Base-by-base conservation (phyloP, 805 yeast genomes). In the Lachancea nothofagi region DNA sequence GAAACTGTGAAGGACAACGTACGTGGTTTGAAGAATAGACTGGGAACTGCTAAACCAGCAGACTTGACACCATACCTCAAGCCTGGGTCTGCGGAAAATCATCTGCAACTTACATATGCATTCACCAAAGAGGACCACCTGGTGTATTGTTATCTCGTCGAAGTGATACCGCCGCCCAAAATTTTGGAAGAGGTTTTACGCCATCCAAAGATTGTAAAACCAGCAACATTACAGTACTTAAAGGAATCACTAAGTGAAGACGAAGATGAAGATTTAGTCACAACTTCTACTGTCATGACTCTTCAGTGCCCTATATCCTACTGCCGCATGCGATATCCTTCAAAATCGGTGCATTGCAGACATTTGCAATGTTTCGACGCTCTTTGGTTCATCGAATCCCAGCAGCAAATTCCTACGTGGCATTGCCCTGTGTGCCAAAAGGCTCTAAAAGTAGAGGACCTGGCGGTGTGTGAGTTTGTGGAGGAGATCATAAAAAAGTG, bases 311-410 rank as follows among this genome's bases (percentile, higher is more conserved):
- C 96, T 0, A 67, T 89, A 5, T 76, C 93, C 2, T 80, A 75
- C 53, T 69, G 76, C 7, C 71, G 84, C 41, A 81, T 93, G 72
- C 65, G 68, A 40, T 60, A 72, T 38, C 97, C 98, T 0, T 75
- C 78, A 1, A 75, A 86, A 48, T 77, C 95, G 1, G 62, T 70
- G 1, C 66, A 62, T 33, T 93, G 98, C 62, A 65, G 72, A 25
- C 98, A 93, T 61, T 64, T 87, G 12, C 90, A 84, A 52, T 89
- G 97, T 56, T 86, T 89, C 58, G 98, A 93, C 61, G 89, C 85
- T 0, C 59, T 70, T 25, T 75, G 84, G 31, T 93, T 75, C 54
- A 50, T 93, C 7, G 75, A 77, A 52, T 69, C 88, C 31, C 97
- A 90, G 57, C 69, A 70, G 40, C 90, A 83, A 55, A 76, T 83